Percentiles rank a stretch among this genome's conserved stretches.
phyloP scores from a whole-genome alignment of 2,329 filamentous ascomycete genomes.

The Phialophora chinensis region DNA sequence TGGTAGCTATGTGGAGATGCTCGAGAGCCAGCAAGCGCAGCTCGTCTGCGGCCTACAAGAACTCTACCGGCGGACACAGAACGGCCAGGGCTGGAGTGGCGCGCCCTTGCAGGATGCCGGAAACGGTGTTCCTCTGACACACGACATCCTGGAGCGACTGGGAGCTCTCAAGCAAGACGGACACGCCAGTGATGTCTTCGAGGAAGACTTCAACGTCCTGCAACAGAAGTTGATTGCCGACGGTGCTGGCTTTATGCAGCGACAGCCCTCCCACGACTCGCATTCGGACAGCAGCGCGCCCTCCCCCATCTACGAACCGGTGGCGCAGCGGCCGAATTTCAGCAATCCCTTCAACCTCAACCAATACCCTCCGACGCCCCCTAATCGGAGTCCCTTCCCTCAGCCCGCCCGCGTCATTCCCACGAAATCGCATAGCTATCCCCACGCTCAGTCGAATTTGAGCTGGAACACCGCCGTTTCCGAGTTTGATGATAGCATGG shows the following conservation, averaged over 20 bases:
- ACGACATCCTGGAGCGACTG: conserved; percentile 66
- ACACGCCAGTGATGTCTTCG: conserved; percentile 59
- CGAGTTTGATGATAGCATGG: conserved; percentile 39
- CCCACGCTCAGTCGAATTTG: conserved; percentile 35
- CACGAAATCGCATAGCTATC: conserved; percentile 32
- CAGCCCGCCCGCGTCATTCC: conserved; percentile 30
- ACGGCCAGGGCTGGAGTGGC: conserved; percentile 63
- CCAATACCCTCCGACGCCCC: conserved; percentile 49
- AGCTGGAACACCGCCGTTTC: conserved; percentile 35
- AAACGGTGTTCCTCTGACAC: conserved; percentile 65
- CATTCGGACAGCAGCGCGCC: conserved; percentile 62
- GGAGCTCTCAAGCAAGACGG: conserved; percentile 62
- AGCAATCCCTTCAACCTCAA: conserved; percentile 34
- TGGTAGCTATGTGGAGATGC: conserved; percentile 67
- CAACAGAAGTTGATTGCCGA: conserved; percentile 62
- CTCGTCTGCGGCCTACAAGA: conserved; percentile 66
- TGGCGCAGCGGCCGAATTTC: conserved; percentile 33
- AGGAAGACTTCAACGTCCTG: conserved; percentile 63
- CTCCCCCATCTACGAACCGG: conserved; percentile 45
- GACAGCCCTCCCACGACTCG: conserved; percentile 62
- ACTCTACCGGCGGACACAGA: conserved; percentile 61
- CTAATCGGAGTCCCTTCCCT: conserved; percentile 48
- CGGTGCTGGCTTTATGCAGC: conserved; percentile 59
- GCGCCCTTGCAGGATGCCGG: conserved; percentile 57
- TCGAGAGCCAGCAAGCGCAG: conserved; percentile 69